phyloP scores from a whole-genome alignment of 345 rosid genomes.

The Luvunga scandens region DNA sequence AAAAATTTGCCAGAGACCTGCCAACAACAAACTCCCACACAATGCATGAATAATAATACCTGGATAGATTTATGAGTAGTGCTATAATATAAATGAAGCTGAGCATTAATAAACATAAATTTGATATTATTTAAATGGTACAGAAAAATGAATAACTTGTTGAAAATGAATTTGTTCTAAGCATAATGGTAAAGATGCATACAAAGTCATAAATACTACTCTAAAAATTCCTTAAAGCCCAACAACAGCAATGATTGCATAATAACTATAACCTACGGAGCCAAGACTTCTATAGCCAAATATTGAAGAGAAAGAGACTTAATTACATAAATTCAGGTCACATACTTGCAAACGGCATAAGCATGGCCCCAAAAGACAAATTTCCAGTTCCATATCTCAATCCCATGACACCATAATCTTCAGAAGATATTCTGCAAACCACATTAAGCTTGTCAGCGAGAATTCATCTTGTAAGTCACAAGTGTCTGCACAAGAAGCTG shows the following conservation, averaged over 20 bases:
- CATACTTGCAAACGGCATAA: constrained; percentile 61
- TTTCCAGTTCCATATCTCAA: constrained; percentile 74
- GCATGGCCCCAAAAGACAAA: constrained; percentile 68
- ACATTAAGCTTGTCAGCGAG: constrained; percentile 12
- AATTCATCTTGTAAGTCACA: constrained; percentile 3
- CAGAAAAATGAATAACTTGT: background rate
- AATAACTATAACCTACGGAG: background rate
- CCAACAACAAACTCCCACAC: background rate
- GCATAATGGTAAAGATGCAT: background rate
- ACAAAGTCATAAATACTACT: background rate
- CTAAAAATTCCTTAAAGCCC: background rate
- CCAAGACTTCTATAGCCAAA: background rate
- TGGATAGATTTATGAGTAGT: background rate
- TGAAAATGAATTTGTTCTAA: too few relatives aligned
- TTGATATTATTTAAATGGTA: background rate
- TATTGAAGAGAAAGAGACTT: background rate
- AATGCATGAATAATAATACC: background rate
- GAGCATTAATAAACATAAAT: background rate
- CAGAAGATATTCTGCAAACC: constrained; percentile 45
- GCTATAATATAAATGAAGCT: background rate
- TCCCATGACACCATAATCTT: constrained; percentile 70
- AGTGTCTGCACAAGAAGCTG: background rate
- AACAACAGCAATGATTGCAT: background rate
- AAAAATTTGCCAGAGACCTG: background rate
- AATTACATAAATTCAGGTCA: background rate